Evolutionary conservation across 75 land plant species (phyloP), one percentile per base, ranked within the genome.

Genomic region (Pinus albicaulis): DNA sequence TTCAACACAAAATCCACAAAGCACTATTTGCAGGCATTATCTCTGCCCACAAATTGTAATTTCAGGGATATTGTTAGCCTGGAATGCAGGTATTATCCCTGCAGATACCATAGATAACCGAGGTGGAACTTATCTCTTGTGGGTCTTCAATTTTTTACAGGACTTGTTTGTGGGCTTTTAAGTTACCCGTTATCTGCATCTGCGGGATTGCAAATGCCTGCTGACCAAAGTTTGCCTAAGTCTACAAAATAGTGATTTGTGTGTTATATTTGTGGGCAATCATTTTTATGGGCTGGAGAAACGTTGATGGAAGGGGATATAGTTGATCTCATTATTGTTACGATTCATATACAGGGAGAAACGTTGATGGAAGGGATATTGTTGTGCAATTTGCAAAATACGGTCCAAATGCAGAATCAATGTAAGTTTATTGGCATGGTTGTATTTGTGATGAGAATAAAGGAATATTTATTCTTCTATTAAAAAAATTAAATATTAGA

Each of bases 301-400:
- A 31, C 31, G 31, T 31, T 31, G 31, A 31, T 31, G 31, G 1
- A 31, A 31, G 13, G 13, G 31, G 71, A 3, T n/a, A 68, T 41
- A 68, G 22, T 68, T 68, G 71, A 68, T 38, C 48, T 68, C n/a
- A 38, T 41, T 63, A 63, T 66, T 26, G 17, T 28, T 76, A 52
- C 22, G n/a, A 10, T 1, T 48, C 11, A 8, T 44, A 48, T 79
- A 72, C 77, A 84, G 86, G 86, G n/a, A 82, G 79, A 76, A 72
- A 55, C 38, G 83, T 84, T 24, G 86, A 84, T 81, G 86, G 86
- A 77, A 77, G 86, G 70, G 79, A 84, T 55, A 84, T 84, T 57
- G 80, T 77, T 62, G 86, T 84, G 56, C 86, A 84, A 77, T 82
- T 77, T 78, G 86, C 86, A 34, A 84, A 84, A 48, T 84, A 84